These are phyloP conservation scores for Balakata baccata DNA, from an alignment of 345 rosid genomes.

Conservation along the genomic window DNA sequence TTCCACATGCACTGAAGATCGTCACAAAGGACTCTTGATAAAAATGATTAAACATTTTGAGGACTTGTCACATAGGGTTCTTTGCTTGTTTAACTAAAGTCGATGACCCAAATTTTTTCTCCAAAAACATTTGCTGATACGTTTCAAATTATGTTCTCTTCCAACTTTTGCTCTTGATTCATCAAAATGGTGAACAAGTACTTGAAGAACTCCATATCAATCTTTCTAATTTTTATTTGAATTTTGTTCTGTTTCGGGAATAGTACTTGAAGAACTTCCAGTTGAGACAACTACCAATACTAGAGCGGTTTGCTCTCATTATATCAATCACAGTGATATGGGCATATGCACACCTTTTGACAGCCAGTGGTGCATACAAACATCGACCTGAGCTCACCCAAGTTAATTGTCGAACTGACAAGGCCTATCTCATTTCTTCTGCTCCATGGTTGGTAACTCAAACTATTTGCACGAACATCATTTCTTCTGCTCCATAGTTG, in stretches of 20 bases:
- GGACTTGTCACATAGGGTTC: no score
- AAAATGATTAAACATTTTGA: no score
- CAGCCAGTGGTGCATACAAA: constrained; percentile 95
- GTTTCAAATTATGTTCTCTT: no score
- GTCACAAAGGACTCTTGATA: no score
- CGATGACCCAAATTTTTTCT: no score
- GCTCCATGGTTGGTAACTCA: constrained; percentile 78
- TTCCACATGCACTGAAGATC: no score
- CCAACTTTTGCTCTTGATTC: not conserved
- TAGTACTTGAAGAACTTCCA: constrained; percentile 86
- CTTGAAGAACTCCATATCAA: not conserved
- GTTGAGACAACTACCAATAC: constrained; percentile 57
- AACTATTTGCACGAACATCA: constrained; percentile 90
- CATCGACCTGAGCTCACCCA: constrained; percentile 78
- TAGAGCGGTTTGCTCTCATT: constrained; percentile 85
- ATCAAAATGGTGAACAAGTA: not conserved
- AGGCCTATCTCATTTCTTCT: constrained; percentile 94
- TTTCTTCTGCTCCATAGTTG: constrained; percentile 97
- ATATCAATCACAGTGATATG: constrained; percentile 74
- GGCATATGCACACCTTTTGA: constrained; percentile 96
- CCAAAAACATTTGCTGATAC: no score
- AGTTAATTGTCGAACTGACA: constrained; percentile 84
- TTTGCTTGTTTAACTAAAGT: not conserved
- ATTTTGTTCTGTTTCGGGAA: not conserved
- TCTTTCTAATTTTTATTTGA: constrained; percentile 15